phyloP scores from a whole-genome alignment of 2,329 filamentous ascomycete species.

The Colletotrichum siamense region DNA sequence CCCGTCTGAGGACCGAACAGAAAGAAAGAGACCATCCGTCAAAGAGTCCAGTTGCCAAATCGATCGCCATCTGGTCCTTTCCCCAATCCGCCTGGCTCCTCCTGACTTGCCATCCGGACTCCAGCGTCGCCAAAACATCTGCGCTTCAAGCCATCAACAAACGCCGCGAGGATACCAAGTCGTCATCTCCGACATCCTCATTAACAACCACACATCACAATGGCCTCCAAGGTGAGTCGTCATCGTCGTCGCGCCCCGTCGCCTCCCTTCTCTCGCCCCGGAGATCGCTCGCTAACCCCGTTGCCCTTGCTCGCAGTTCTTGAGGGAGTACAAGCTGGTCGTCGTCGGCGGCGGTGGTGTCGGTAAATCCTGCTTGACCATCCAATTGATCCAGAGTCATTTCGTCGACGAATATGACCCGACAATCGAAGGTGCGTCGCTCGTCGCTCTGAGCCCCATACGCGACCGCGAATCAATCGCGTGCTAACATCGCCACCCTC shows the following conservation, averaged over 20 bases:
- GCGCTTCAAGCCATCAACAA: conserved; percentile 14
- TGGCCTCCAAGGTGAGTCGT: conserved; percentile 44
- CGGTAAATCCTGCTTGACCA: conserved; percentile 98
- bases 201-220: conserved; percentile 29
- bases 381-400: conserved; percentile 93
- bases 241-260: neutral
- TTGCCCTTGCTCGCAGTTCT: conserved; percentile 60
- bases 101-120: conserved; percentile 6
- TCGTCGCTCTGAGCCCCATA: neutral
- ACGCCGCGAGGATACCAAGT: neutral
- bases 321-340: conserved; percentile 94
- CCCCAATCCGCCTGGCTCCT: neutral
- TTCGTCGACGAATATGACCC: conserved; percentile 99
- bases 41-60: neutral
- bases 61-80: neutral
- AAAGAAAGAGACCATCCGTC: neutral
- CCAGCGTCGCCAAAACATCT: neutral
- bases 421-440: conserved; percentile 88
- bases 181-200: neutral
- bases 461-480: conserved; percentile 6
- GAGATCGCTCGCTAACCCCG: conserved; percentile 24
- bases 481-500: conserved; percentile 24
- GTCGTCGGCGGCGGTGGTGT: conserved; percentile 98
- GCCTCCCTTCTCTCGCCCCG: neutral
- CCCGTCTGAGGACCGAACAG: neutral